Percentiles rank a stretch among this genome's conserved stretches.
Evolutionary conservation across 257 asterid genomes (phyloP).

Genomic region (Jasminum sambac): DNA sequence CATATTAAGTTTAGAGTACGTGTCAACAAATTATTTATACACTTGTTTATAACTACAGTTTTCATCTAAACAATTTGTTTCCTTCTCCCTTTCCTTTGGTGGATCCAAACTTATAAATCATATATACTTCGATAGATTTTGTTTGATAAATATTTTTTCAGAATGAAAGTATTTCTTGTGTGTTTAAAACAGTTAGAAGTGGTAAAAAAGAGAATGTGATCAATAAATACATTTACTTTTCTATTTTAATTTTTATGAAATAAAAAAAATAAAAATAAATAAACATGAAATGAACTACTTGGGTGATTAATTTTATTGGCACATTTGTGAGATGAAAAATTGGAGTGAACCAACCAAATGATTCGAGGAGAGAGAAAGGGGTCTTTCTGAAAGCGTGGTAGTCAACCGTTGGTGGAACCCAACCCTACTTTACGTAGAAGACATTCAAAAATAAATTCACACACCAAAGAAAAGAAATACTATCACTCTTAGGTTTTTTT

Average conservation of each 20-base stretch:
- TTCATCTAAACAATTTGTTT: no score
- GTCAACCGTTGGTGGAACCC: conserved; percentile 24
- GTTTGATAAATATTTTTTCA: no score
- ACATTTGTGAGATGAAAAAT: conserved; percentile 6
- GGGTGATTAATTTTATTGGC: neutral
- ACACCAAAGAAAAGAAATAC: neutral
- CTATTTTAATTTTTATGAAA: no score
- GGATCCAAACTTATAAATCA: no score
- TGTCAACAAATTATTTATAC: no score
- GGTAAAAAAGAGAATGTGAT: neutral
- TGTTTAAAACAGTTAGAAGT: no score
- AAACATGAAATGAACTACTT: neutral
- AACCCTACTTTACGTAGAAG: conserved; percentile 51
- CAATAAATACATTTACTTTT: neutral
- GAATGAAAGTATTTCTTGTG: no score
- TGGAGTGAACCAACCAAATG: conserved; percentile 1
- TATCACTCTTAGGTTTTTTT: neutral
- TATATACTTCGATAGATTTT: no score
- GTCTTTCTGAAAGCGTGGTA: conserved; percentile 26
- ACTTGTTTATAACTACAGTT: no score
- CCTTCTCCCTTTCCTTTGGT: no score
- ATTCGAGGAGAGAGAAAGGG: conserved; percentile 15
- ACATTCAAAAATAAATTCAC: conserved; percentile 25
- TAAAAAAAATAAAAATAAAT: neutral
- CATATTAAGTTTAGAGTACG: no score